Base-by-base conservation (phyloP, 1,284 basidiomycete genomes). In the Cystobasidium pallidum region DNA sequence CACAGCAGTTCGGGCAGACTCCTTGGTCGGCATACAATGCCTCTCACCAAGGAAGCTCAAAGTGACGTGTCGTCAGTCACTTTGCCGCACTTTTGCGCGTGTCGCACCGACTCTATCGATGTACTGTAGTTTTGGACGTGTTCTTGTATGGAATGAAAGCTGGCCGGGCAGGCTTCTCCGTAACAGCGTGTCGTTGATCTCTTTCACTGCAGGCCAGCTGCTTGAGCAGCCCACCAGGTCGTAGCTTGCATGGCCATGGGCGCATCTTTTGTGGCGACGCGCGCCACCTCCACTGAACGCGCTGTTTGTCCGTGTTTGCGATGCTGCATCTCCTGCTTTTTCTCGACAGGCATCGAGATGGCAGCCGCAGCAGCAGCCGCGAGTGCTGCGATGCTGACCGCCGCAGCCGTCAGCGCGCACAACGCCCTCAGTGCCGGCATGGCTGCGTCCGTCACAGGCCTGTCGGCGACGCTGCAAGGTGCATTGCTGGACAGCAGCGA, bases 241-340 rank as follows among this genome's bases (percentile, higher is more conserved):
- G n/a, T n/a, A n/a, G n/a, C n/a, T n/a, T n/a, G n/a, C n/a, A n/a
- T n/a, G n/a, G n/a, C n/a, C n/a, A n/a, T n/a, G n/a, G n/a, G n/a
- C n/a, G n/a, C n/a, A n/a, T n/a, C n/a, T n/a, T n/a, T n/a, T 39
- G 6, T 13, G 13, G 36, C 36, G 36, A 39, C 36, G 13, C 36
- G 36, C 36, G 36, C 36, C 36, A 39, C 7, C 6, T 39, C 36
- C 13, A 13, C n/a, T 7, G 13, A 39, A 39, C 36, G 36, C 36
- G 36, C 15, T 54, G 52, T 54, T 54, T 54, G 52, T 32, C 19
- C 24, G 52, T 54, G 52, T 54, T 54, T 32, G 6, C n/a, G n/a
- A n/a, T n/a, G n/a, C n/a, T n/a, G n/a, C n/a, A 55, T 54, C 30
- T 15, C 30, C 13, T 30, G 10, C 21, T n/a, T 55, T 8, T 15